Evolutionary conservation across 495 filamentous ascomycete genomes (phyloP).

Genomic region (Penicillium psychrofluorescens): DNA sequence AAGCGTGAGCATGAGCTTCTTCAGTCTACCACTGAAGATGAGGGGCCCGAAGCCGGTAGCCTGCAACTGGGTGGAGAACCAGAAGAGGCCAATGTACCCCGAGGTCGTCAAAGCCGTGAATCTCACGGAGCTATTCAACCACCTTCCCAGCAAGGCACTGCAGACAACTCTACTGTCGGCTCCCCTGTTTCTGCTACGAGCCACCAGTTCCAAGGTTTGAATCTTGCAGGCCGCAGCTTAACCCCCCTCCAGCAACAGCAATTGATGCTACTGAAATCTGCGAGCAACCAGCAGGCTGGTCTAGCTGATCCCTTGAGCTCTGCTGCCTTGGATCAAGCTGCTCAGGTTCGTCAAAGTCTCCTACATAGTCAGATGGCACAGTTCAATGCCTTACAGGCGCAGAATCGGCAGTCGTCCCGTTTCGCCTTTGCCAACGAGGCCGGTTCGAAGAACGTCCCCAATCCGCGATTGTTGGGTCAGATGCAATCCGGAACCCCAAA

Average conservation of each 20-base stretch:
- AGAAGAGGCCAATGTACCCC: conserved; percentile 53
- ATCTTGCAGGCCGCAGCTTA: conserved; percentile 61
- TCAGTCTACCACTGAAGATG: conserved; percentile 44
- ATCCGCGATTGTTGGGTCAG: conserved; percentile 80
- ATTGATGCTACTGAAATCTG: conserved; percentile 57
- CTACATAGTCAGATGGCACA: conserved; percentile 54
- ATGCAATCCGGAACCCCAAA: conserved; percentile 66
- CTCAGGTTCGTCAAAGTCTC: conserved; percentile 38
- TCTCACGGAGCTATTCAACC: conserved; percentile 59
- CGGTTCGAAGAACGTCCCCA: conserved; percentile 73
- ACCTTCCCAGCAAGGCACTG: conserved; percentile 60
- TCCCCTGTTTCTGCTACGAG: conserved; percentile 41
- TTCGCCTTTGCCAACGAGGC: conserved; percentile 83
- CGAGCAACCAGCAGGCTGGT: conserved; percentile 44
- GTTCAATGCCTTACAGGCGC: conserved; percentile 55
- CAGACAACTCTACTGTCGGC: conserved; percentile 35
- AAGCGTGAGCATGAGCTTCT: conserved; percentile 55
- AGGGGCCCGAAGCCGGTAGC: conserved; percentile 70
- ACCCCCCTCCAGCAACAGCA: conserved; percentile 79
- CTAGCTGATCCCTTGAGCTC: conserved; percentile 45
- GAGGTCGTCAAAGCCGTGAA: conserved; percentile 43
- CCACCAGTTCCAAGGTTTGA: conserved; percentile 46
- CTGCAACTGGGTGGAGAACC: conserved; percentile 86
- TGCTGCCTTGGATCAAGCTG: conserved; percentile 30
- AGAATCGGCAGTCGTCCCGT: conserved; percentile 77